Evolutionary conservation across 768 basidiomycete genomes (phyloP), one percentile per base, ranked within the genome.

Genomic region (Trametes elegans): DNA sequence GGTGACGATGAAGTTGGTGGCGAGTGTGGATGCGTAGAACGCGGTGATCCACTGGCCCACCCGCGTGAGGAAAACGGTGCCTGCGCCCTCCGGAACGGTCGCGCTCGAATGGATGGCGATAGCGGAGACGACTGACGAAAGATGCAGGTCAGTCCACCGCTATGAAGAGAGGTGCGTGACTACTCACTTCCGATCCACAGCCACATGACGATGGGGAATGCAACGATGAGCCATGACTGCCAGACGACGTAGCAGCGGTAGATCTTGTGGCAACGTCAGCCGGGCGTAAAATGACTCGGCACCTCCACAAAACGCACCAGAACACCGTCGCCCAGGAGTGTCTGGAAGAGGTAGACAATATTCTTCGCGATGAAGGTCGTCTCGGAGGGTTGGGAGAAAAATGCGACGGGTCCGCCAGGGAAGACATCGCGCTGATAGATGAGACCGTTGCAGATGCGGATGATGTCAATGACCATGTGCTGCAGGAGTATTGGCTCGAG

Each of bases 331-430:
- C 70, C 70, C 4, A 71, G 29, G 0, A 72, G 45, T 3, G 69
- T 69, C 36, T 71, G 68, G 24, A 61, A 49, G 44, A 36, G 23
- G 26, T 67, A 71, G 11, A 67, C 53, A 0, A 39, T 53, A 29
- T 64, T 67, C 48, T 68, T 69, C 43, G 45, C 59, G 50, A 70
- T 61, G 35, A 70, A 71, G 7, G 69, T 67, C 49, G 60, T 62
- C 16, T 69, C 59, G 13, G 67, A 59, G 19, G 59, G 29, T 26
- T 68, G 55, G 1, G 60, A 53, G 53, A 74, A 72, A 41, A 49
- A 74, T 0, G 34, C 53, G 3, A 58, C 9, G 8, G 71, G 61
- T 1, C 62, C 64, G 0, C 61, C 66, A 1, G 62, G 56, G 13
- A 54, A 54, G 3, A 23, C 61, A 23, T 66, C 55, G 4, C 63